Evolutionary conservation across 2,329 filamentous ascomycete genomes (phyloP).

Genomic region (Alternaria sp.): DNA sequence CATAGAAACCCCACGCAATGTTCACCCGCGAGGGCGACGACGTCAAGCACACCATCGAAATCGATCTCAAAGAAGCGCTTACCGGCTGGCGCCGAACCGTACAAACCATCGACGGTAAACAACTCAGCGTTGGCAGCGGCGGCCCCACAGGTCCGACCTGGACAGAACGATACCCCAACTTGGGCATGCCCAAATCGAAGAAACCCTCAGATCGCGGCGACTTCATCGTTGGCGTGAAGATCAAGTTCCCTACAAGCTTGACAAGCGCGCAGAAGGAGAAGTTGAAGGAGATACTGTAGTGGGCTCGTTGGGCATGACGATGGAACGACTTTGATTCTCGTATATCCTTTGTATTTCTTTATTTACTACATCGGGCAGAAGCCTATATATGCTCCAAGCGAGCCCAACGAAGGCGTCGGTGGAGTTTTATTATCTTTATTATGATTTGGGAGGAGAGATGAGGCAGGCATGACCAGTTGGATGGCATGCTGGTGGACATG

Average conservation of each 20-base stretch:
- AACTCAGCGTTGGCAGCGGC: conserved; percentile 78
- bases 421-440: conserved; percentile 22
- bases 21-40: conserved; percentile 91
- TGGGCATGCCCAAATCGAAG: conserved; percentile 97
- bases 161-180: conserved; percentile 79
- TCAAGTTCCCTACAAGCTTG: conserved; percentile 86
- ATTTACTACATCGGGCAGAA: not conserved
- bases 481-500: conserved; percentile 3
- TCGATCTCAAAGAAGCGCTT: conserved; percentile 91
- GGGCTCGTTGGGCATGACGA: not conserved
- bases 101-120: conserved; percentile 90
- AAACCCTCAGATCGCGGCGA: conserved; percentile 85
- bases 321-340: conserved; percentile 3
- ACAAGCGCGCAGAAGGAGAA: conserved; percentile 81
- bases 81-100: conserved; percentile 95
- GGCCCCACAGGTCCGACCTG: conserved; percentile 88
- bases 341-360: conserved; percentile 6
- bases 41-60: conserved; percentile 77
- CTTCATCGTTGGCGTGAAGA: conserved; percentile 88
- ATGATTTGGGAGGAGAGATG: not conserved
- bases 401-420: conserved; percentile 29
- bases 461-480: not conserved
- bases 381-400: conserved; percentile 12
- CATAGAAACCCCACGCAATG: conserved; percentile 83
- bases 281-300: conserved; percentile 78